Conservation (phyloP, 2,329 filamentous ascomycete genomes). For the Dryadomyces sulphureus region DNA sequence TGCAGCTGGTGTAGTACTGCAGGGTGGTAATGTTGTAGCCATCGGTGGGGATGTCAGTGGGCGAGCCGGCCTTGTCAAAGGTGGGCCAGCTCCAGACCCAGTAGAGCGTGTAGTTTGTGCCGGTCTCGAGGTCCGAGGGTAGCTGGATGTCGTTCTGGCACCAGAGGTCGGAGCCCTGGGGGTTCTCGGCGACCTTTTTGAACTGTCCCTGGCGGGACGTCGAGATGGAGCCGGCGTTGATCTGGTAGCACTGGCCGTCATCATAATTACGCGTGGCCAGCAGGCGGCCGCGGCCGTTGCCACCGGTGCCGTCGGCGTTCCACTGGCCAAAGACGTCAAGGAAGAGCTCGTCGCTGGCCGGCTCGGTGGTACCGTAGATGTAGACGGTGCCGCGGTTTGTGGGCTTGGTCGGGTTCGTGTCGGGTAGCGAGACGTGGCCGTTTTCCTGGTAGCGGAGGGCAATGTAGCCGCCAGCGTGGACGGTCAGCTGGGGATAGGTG, state of each 20-base stretch:
- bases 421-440: conserved; percentile 53
- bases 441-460: conserved; percentile 61
- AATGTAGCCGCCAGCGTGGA: conserved; percentile 44
- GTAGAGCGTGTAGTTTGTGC: conserved; percentile 65
- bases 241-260: conserved; percentile 79
- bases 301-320: conserved; percentile 68
- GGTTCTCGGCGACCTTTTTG: conserved; percentile 31
- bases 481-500: conserved; percentile 47
- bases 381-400: conserved; percentile 56
- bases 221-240: conserved; percentile 47
- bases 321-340: conserved; percentile 60
- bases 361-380: conserved; percentile 55
- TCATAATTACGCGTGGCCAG: conserved; percentile 71
- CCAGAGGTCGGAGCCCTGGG: conserved; percentile 46
- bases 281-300: conserved; percentile 62
- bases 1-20: conserved; percentile 28
- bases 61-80: conserved; percentile 22
- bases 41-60: conserved; percentile 18
- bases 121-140: conserved; percentile 46
- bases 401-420: conserved; percentile 43
- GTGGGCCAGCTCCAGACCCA: conserved; percentile 96
- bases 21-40: conserved; percentile 16
- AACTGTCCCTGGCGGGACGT: conserved; percentile 40
- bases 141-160: conserved; percentile 75
- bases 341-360: conserved; percentile 32